A percentile compares a stretch with the other conserved stretches of the same genome.
phyloP scores from a whole-genome alignment of 768 basidiomycete genomes.

The Agaricus bisporus region DNA sequence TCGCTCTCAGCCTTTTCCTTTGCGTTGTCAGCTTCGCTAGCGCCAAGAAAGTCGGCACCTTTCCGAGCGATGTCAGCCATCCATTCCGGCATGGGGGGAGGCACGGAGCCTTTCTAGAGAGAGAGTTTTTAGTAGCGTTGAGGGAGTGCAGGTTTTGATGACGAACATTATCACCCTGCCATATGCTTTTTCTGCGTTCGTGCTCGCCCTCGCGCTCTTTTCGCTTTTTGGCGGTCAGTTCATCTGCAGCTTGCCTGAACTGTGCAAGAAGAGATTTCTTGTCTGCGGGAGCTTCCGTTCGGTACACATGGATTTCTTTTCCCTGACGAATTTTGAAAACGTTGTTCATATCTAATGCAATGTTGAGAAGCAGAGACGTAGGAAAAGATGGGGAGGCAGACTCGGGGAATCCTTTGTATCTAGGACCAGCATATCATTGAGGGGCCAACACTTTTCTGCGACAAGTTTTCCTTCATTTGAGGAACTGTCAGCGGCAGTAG shows the following conservation, averaged over 20 bases:
- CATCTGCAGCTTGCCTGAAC: constrained; percentile 91
- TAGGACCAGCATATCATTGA: constrained; percentile 90
- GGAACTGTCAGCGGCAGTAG: constrained; percentile 35
- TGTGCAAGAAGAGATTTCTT: constrained; percentile 83
- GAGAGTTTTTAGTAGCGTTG: background rate
- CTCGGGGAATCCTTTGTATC: constrained; percentile 95
- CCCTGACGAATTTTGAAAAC: constrained; percentile 93
- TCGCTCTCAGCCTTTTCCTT: constrained; percentile 80
- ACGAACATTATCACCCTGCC: constrained; percentile 38
- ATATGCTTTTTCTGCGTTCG: constrained; percentile 77
- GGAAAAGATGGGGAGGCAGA: constrained; percentile 28
- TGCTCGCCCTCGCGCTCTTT: constrained; percentile 94
- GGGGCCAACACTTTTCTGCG: constrained; percentile 88
- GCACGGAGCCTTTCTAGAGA: constrained; percentile 23
- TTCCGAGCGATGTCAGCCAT: constrained; percentile 61
- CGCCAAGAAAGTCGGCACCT: constrained; percentile 38
- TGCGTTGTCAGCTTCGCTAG: constrained; percentile 37
- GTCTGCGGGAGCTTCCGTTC: constrained; percentile 73
- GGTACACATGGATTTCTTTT: constrained; percentile 93
- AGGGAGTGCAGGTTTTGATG: background rate
- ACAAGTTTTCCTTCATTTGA: constrained; percentile 72
- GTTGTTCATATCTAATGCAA: constrained; percentile 68
- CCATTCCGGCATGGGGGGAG: constrained; percentile 71
- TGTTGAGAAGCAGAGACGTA: constrained; percentile 2
- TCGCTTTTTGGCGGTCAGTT: constrained; percentile 78